Percentiles rank a stretch among this genome's conserved stretches.
phyloP scores from a whole-genome alignment of 192 early-diverging fungal species.

The Rhizophagus prolifer region DNA sequence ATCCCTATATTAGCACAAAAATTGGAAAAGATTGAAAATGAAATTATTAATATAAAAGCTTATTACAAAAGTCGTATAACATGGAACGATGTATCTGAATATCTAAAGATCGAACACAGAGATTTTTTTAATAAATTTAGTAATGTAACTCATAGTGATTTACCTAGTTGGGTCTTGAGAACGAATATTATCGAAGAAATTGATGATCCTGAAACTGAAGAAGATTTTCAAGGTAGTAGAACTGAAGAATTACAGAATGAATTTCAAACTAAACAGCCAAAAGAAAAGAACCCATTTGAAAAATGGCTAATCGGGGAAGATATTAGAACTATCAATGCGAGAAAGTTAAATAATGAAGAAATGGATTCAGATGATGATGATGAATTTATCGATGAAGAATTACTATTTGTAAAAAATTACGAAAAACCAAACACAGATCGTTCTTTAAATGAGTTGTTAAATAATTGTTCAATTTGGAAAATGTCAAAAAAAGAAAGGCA shows the following conservation, averaged over 20 bases:
- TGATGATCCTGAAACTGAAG: no score
- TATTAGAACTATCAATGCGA: no score
- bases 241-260: no score
- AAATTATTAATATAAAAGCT: conserved; percentile 15
- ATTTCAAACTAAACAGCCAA: no score
- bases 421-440: conserved; percentile 25
- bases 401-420: not conserved
- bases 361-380: no score
- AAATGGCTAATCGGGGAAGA: conserved; percentile 23
- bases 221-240: no score
- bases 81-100: conserved; percentile 27
- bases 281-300: no score
- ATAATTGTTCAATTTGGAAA: conserved; percentile 46
- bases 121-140: conserved; percentile 26
- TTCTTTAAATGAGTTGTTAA: conserved; percentile 33
- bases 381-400: not conserved
- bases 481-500: conserved; percentile 46
- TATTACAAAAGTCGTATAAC: not conserved
- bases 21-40: not conserved
- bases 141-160: not conserved
- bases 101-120: conserved; percentile 2
- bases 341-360: no score
- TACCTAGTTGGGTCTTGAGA: not conserved
- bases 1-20: not conserved
- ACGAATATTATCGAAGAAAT: not conserved